Percentiles rank a stretch among this genome's conserved stretches.
Conservation (phyloP, 2,329 filamentous ascomycete genomes). For the Davidsoniella australis region DNA sequence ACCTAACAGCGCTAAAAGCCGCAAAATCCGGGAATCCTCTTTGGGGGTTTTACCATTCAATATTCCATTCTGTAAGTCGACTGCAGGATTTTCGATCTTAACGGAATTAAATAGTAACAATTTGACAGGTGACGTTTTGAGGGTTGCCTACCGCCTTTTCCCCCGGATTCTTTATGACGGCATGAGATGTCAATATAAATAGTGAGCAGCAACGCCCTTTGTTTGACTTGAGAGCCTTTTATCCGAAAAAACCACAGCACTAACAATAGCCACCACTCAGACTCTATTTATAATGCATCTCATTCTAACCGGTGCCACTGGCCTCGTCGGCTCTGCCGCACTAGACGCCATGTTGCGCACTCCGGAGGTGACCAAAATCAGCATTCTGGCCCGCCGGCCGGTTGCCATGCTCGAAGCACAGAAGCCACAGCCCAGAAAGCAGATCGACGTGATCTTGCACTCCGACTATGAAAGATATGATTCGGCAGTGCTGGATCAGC, state of each 20-base stretch:
- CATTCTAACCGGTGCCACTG: constrained; percentile 52
- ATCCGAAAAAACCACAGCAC: no score
- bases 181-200: no score
- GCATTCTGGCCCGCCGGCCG: constrained; percentile 48
- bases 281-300: constrained; percentile 33
- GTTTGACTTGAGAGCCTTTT: no score
- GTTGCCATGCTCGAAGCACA: constrained; percentile 42
- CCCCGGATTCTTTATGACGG: no score
- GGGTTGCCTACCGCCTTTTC: no score
- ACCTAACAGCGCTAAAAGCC: not conserved
- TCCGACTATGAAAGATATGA: constrained; percentile 48
- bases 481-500: constrained; percentile 34
- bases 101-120: no score
- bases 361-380: constrained; percentile 41
- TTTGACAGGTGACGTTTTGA: no score
- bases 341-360: constrained; percentile 44
- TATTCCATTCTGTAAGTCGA: no score
- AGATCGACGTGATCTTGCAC: constrained; percentile 50
- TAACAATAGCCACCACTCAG: no score
- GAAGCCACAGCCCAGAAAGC: constrained; percentile 28
- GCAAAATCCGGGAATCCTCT: not conserved
- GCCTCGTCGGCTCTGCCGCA: constrained; percentile 43
- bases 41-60: not conserved
- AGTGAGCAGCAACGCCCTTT: no score
- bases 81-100: no score